Evolutionary conservation across 1,139 yeast genomes (phyloP).

Genomic region (Blastobotrys buckinghamii): DNA sequence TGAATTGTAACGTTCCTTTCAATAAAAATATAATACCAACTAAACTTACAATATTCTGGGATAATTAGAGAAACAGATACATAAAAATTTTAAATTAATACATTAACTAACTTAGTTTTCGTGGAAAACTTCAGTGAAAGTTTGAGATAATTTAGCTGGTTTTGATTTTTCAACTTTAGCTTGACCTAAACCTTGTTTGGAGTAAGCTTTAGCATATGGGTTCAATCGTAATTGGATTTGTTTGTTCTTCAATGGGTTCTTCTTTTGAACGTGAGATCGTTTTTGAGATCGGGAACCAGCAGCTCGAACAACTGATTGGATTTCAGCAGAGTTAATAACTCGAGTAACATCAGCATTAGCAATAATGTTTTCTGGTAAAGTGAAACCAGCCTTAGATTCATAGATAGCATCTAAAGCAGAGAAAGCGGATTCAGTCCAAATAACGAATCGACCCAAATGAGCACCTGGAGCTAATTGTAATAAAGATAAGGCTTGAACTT

Average conservation of each 20-base stretch:
- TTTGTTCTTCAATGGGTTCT: slow-evolving; percentile 99
- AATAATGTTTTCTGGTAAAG: slow-evolving; percentile 91
- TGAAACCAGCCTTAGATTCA: slow-evolving; percentile 93
- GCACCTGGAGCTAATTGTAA: slow-evolving; percentile 99
- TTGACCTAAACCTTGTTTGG: slow-evolving; percentile 88
- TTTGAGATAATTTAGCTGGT: slow-evolving; percentile 29
- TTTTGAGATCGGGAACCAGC: slow-evolving; percentile 92
- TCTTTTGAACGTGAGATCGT: slow-evolving; percentile 95
- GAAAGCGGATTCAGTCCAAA: slow-evolving; percentile 99
- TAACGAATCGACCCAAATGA: slow-evolving; percentile 98
- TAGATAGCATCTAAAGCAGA: slow-evolving; percentile 94
- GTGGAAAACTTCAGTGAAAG: slow-evolving; percentile 20
- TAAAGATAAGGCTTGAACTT: slow-evolving; percentile 89
- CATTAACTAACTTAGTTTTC: slow-evolving; percentile 17
- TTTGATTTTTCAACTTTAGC: slow-evolving; percentile 62
- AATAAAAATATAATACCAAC: neutral
- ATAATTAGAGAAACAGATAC: neutral
- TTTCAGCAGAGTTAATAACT: slow-evolving; percentile 98
- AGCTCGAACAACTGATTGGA: slow-evolving; percentile 95
- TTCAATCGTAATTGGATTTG: slow-evolving; percentile 95
- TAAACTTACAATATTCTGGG: slow-evolving; percentile 11
- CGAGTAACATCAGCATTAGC: slow-evolving; percentile 95
- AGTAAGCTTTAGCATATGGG: slow-evolving; percentile 98
- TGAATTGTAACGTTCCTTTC: slow-evolving; percentile 4
- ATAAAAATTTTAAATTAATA: neutral